Percentiles rank a stretch among this genome's conserved stretches.
Evolutionary conservation across 148 eudicot genomes (phyloP).

Genomic region (Chenopodium berlandieri): DNA sequence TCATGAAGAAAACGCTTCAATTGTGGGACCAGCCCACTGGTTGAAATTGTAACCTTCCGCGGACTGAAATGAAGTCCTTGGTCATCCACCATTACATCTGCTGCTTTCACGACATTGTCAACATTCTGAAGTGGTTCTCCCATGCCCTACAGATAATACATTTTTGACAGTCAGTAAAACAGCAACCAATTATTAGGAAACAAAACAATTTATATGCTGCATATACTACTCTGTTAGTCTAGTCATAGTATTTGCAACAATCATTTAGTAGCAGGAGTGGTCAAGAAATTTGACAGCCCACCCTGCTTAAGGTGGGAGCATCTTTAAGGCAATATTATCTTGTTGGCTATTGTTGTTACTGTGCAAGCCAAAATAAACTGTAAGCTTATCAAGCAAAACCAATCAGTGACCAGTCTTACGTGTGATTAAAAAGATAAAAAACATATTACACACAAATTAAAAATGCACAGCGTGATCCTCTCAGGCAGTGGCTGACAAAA

Average conservation of each 20-base stretch:
- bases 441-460: neutral
- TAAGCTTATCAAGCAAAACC: neutral
- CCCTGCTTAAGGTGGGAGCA: neutral
- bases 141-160: conserved; percentile 69
- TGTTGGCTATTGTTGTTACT: neutral
- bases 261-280: neutral
- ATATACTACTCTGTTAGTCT: neutral
- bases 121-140: conserved; percentile 98
- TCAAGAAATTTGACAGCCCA: neutral
- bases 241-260: neutral
- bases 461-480: neutral
- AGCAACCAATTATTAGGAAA: neutral
- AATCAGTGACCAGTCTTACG: neutral
- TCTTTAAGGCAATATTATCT: neutral
- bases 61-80: conserved; percentile 97
- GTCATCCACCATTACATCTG: conserved; percentile 82
- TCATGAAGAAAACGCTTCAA: conserved; percentile 72
- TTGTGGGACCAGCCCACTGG: conserved; percentile 96
- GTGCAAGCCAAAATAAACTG: neutral
- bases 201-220: neutral
- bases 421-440: neutral
- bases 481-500: neutral
- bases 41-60: conserved; percentile 82
- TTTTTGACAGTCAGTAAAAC: neutral
- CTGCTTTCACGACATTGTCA: conserved; percentile 84